Conservation (phyloP, 2,329 filamentous ascomycete species). For the Biscogniauxia marginata region DNA sequence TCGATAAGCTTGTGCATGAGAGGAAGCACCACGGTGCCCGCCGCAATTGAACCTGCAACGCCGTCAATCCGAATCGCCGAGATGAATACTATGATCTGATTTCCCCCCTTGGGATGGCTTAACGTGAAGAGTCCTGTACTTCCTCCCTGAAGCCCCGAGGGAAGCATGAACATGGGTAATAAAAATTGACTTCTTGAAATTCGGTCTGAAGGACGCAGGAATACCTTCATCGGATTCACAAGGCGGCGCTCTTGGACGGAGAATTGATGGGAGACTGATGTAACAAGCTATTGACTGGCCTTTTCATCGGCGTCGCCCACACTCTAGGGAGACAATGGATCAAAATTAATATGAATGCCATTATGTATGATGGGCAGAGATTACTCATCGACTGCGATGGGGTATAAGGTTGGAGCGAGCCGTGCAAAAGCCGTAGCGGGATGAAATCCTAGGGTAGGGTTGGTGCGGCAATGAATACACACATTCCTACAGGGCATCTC, state of each 20-base stretch:
- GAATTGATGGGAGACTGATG: conserved; percentile 40
- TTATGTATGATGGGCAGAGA: conserved; percentile 38
- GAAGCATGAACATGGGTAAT: conserved; percentile 47
- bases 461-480: conserved; percentile 45
- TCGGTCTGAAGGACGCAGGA: conserved; percentile 35
- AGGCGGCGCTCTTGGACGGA: conserved; percentile 41
- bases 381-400: conserved; percentile 28
- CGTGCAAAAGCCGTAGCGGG: conserved; percentile 47
- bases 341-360: conserved; percentile 43
- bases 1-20: conserved; percentile 37
- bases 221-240: conserved; percentile 25
- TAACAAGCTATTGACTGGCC: conserved; percentile 38
- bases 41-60: conserved; percentile 40
- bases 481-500: conserved; percentile 34
- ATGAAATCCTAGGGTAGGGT: conserved; percentile 57
- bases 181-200: conserved; percentile 50
- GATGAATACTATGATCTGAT: conserved; percentile 35
- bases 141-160: conserved; percentile 44
- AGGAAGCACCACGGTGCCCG: conserved; percentile 48
- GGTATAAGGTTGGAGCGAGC: conserved; percentile 40
- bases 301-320: conserved; percentile 32
- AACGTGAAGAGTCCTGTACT: conserved; percentile 46
- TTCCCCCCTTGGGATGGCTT: conserved; percentile 33
- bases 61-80: conserved; percentile 45
- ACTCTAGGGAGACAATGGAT: conserved; percentile 43